phyloP scores from a whole-genome alignment of 2,329 filamentous ascomycete genomes.

The Pochonia chlamydosporia region DNA sequence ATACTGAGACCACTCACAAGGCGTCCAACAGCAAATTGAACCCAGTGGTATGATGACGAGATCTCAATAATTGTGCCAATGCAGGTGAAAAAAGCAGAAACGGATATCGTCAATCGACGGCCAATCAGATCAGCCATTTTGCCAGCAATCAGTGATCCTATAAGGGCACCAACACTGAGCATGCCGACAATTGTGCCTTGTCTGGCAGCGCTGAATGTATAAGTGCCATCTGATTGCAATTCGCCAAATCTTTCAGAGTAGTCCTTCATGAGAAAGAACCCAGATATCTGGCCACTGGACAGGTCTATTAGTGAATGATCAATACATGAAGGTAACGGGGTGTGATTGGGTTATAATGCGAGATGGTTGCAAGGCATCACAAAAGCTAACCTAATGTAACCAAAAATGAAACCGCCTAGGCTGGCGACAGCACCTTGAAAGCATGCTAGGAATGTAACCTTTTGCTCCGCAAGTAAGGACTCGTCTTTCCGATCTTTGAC shows the following conservation, averaged over 20 bases:
- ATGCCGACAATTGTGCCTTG: slow-evolving; percentile 58
- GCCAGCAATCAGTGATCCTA: slow-evolving; percentile 53
- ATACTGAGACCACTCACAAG: slow-evolving; percentile 62
- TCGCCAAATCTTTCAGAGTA: slow-evolving; percentile 50
- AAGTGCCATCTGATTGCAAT: slow-evolving; percentile 27
- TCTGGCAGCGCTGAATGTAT: slow-evolving; percentile 50
- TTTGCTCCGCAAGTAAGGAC: slow-evolving; percentile 13
- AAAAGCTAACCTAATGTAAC: slow-evolving; percentile 48
- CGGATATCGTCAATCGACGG: slow-evolving; percentile 56
- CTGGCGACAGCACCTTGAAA: slow-evolving; percentile 46
- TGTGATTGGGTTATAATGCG: too few relatives aligned
- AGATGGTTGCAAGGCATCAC: too few relatives aligned
- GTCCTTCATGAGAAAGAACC: slow-evolving; percentile 56
- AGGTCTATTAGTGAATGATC: slow-evolving; percentile 3
- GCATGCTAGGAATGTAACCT: slow-evolving; percentile 35
- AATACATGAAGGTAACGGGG: neutral
- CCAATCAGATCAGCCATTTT: slow-evolving; percentile 57
- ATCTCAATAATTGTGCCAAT: slow-evolving; percentile 61
- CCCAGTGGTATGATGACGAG: slow-evolving; percentile 49
- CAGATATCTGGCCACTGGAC: slow-evolving; percentile 55
- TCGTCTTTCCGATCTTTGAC: neutral
- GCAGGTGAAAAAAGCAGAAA: slow-evolving; percentile 56
- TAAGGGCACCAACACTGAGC: slow-evolving; percentile 53
- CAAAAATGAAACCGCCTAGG: slow-evolving; percentile 53
- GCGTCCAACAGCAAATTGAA: slow-evolving; percentile 59